Evolutionary conservation across 352 stramenopile genomes (phyloP).

Genomic region (Globisporangium echinulatum): DNA sequence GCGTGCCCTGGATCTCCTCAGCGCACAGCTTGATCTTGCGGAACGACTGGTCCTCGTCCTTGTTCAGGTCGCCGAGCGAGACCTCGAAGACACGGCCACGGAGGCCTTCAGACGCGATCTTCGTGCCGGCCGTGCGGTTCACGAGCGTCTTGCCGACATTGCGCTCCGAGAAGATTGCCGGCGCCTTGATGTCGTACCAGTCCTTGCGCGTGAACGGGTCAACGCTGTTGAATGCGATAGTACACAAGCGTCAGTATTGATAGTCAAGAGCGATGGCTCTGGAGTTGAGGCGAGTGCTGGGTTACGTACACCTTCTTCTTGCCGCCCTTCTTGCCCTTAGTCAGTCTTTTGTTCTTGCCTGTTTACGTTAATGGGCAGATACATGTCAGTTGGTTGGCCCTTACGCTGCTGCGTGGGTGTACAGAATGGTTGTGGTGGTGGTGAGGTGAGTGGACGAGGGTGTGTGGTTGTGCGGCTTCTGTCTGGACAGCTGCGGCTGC

Average conservation of each 20-base stretch:
- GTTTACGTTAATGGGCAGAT: not conserved
- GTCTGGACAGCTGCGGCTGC: not conserved
- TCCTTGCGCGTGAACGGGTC: conserved; percentile 99
- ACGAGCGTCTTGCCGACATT: conserved; percentile 98
- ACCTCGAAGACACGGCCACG: conserved; percentile 99
- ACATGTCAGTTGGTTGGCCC: no score
- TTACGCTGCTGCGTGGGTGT: no score
- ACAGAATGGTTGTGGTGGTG: no score
- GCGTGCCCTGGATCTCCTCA: conserved; percentile 95
- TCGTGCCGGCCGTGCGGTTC: conserved; percentile 93
- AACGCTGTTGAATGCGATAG: conserved; percentile 45
- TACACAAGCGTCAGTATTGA: conserved; percentile 10
- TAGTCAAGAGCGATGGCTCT: not conserved
- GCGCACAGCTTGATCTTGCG: conserved; percentile 98
- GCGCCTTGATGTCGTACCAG: conserved; percentile 96
- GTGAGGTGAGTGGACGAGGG: not conserved
- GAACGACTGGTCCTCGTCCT: conserved; percentile 96
- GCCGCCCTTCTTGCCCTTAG: conserved; percentile 89
- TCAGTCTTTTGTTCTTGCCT: conserved; percentile 91
- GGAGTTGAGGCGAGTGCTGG: no score
- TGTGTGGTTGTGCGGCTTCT: not conserved
- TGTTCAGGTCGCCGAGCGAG: conserved; percentile 98
- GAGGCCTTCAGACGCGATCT: conserved; percentile 98
- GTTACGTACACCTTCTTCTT: conserved; percentile 89
- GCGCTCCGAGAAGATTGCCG: conserved; percentile 96